Evolutionary conservation across 441 rosid genomes (phyloP).

Genomic region (Bruguiera hainesii): DNA sequence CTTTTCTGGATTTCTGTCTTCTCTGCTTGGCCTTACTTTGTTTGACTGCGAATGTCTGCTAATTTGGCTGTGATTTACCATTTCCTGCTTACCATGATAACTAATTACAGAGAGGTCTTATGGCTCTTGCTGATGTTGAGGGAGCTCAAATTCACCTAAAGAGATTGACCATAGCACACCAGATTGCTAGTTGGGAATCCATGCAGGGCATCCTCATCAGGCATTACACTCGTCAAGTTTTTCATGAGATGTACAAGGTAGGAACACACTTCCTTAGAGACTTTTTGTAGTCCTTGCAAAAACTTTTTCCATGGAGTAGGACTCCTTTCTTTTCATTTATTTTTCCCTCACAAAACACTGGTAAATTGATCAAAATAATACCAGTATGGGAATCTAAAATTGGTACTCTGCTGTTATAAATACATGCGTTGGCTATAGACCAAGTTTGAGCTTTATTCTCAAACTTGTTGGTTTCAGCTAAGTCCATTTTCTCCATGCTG

Average conservation of each 20-base stretch:
- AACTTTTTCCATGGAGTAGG: neutral
- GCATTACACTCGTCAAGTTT: conserved; percentile 85
- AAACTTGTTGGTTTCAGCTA: too few species aligned
- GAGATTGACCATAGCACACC: conserved; percentile 76
- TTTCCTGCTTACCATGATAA: conserved; percentile 10
- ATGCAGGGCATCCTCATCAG: conserved; percentile 82
- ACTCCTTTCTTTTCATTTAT: too few species aligned
- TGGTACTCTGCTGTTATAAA: too few species aligned
- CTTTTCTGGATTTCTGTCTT: too few species aligned
- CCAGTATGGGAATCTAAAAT: too few species aligned
- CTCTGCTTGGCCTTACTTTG: too few species aligned
- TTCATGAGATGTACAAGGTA: conserved; percentile 99
- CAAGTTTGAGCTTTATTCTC: too few species aligned
- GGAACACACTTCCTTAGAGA: conserved; percentile 10
- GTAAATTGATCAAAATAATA: too few species aligned
- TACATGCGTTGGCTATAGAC: too few species aligned
- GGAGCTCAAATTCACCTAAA: conserved; percentile 92
- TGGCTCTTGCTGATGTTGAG: conserved; percentile 98
- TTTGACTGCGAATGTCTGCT: too few species aligned
- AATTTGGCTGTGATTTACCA: neutral
- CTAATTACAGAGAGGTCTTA: conserved; percentile 75
- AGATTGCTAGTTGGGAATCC: conserved; percentile 94
- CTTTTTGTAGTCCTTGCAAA: neutral
- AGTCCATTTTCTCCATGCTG: too few species aligned
- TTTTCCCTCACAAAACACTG: too few species aligned